Conservation (phyloP, 2,329 filamentous ascomycete genomes). For the Neurospora sp. region DNA sequence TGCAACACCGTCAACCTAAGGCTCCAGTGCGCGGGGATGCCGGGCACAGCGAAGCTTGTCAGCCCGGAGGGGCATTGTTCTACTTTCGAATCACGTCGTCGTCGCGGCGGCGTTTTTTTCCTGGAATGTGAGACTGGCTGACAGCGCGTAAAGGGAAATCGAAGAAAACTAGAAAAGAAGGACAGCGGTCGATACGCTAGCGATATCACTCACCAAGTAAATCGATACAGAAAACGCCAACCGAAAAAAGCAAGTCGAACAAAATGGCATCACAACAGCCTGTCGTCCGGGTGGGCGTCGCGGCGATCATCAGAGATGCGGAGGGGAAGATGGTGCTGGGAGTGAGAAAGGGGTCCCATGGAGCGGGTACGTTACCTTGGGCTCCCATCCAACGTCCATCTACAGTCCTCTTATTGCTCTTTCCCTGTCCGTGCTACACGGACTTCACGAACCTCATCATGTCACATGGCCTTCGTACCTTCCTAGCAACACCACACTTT, state of each 20-base stretch:
- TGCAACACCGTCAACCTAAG: not conserved
- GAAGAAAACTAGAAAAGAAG: not conserved
- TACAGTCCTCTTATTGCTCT: not conserved
- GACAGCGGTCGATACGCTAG: not conserved
- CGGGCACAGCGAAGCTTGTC: not conserved
- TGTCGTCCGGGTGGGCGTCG: conserved; percentile 20
- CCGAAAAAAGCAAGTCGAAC: not conserved
- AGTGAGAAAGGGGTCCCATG: conserved; percentile 24
- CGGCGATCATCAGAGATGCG: conserved; percentile 33
- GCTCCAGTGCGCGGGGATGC: not conserved
- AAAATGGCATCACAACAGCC: not conserved
- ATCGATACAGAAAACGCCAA: not conserved
- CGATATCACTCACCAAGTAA: not conserved
- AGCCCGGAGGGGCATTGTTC: not conserved
- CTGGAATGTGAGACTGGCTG: not conserved
- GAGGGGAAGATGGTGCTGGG: conserved; percentile 37
- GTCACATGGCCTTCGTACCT: not conserved
- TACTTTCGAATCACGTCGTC: not conserved
- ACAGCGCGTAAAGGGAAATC: not conserved
- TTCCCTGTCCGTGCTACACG: not conserved
- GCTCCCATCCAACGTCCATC: not conserved
- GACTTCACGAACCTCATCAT: not conserved
- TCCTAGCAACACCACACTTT: not conserved
- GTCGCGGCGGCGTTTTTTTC: not conserved
- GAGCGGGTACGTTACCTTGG: not conserved